Conservation (phyloP, 108 stramenopile species). For the Epipyxis sp. region DNA sequence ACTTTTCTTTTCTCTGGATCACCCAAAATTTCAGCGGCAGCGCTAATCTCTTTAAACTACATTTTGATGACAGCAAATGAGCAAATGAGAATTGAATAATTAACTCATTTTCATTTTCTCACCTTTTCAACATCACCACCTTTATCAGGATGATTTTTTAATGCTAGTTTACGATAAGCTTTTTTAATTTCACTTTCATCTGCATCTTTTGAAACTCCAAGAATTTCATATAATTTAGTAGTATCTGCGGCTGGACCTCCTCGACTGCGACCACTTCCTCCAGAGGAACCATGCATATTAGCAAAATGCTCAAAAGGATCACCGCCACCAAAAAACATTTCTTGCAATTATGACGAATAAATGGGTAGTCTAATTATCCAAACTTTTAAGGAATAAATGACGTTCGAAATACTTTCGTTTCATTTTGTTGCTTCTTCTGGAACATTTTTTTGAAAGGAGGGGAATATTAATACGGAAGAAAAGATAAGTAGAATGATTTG, state of each 20-base stretch:
- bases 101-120: not conserved
- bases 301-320: constrained; percentile 53
- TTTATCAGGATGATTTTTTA: constrained; percentile 66
- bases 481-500: no score
- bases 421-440: no score
- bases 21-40: constrained; percentile 90
- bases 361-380: no score
- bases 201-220: constrained; percentile 52
- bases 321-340: constrained; percentile 51
- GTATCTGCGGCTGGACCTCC: constrained; percentile 49
- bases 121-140: constrained; percentile 47
- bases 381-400: no score
- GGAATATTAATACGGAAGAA: no score
- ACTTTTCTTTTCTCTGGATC: constrained; percentile 77
- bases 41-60: constrained; percentile 86
- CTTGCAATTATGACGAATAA: no score
- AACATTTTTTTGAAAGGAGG: no score
- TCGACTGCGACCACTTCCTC: constrained; percentile 33
- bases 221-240: constrained; percentile 51
- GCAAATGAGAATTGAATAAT: not conserved
- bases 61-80: not conserved
- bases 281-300: constrained; percentile 35
- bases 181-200: constrained; percentile 54
- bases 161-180: constrained; percentile 62
- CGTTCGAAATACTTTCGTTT: no score